Conservation (phyloP, 2,329 filamentous ascomycete species). For the Fusarium neocosmosporiellum region DNA sequence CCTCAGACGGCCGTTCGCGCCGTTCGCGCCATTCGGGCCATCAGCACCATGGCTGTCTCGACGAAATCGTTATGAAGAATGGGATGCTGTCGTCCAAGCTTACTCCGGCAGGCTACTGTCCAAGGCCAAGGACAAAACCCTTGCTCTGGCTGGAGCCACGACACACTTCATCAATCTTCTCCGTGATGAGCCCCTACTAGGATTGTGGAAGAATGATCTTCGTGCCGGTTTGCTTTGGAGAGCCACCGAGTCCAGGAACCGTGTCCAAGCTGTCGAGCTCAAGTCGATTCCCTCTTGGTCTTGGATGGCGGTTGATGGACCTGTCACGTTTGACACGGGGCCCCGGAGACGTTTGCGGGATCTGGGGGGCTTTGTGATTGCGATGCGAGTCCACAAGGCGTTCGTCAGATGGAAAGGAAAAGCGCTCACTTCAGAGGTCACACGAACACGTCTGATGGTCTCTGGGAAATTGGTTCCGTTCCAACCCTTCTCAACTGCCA, state of each 20-base stretch:
- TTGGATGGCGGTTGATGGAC: not conserved
- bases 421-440: not conserved
- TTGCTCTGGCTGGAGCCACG: not conserved
- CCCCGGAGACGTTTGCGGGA: not conserved
- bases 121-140: not conserved
- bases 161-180: not conserved
- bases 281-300: not conserved
- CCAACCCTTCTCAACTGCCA: not conserved
- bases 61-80: not conserved
- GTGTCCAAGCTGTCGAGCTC: not conserved
- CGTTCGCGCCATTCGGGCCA: not conserved
- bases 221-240: not conserved
- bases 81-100: not conserved
- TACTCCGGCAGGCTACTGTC: not conserved
- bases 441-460: not conserved
- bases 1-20: not conserved
- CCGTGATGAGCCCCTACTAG: not conserved
- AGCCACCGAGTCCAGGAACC: not conserved
- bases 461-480: not conserved
- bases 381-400: not conserved
- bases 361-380: fast-evolving
- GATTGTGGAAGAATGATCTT: not conserved
- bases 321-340: not conserved
- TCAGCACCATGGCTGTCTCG: not conserved
- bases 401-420: not conserved